Base-by-base conservation (phyloP, 495 filamentous ascomycete species). In the Daldinia caldariorum region DNA sequence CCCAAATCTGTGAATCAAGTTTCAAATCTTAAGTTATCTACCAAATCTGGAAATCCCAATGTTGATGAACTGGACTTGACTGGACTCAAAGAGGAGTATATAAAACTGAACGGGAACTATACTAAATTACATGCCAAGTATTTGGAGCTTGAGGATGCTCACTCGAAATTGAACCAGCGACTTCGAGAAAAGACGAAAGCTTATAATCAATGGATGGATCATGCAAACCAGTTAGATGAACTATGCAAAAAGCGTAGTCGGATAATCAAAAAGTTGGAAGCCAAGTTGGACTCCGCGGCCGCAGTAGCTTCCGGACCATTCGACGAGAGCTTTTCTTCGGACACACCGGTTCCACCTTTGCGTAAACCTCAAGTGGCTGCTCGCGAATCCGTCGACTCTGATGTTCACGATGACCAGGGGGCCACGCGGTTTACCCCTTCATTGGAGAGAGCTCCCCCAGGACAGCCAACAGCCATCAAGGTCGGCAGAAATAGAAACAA, bases 101-200 rank as follows among this genome's bases (percentile, higher is more conserved):
- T 47, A 10, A 80, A 75, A 14, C 63, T 82, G 0, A 56, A 58
- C 2, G 68, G 73, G 37, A 71, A 61, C 2, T 76, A 78, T 41
- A 53, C 62, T 12, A 67, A 66, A 6, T 18, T 81, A 32, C 47
- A 73, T 54, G 54, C 55, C 34, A 79, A 70, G 20, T 77, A 67
- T 43, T 39, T 39, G 18, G 66, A 72, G 57, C 65, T 77, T 32
- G 60, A 86, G 80, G 60, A 78, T 66, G 69, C 83, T 80, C 67
- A 71, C 79, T 12, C 53, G 31, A 55, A 70, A 43, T 67, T 73
- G 9, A 76, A 70, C 10, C 43, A 60, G n/a, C 66, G 61, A 12
- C 58, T 75, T 68, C 75, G 73, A n/a, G 59, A 69, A 37, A 67
- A 61, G 41, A 77, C 61, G 41, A 63, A 53, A 16, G 51, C 61